phyloP scores from a whole-genome alignment of 2,329 filamentous ascomycete genomes.

The Thyridium curvatum region DNA sequence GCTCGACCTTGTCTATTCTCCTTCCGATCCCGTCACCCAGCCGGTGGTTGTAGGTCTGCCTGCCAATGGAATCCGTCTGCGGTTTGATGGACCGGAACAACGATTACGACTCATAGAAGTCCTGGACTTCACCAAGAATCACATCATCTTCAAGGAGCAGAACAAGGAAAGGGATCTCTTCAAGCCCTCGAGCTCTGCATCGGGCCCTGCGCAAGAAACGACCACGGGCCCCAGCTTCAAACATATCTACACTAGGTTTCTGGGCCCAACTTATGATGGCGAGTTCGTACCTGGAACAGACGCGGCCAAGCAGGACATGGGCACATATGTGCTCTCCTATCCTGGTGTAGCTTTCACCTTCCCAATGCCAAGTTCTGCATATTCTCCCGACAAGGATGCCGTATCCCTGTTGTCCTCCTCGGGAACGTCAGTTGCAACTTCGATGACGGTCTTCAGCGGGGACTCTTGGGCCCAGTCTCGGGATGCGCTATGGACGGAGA shows the following conservation, averaged over 20 bases:
- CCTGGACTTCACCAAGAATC: conserved; percentile 79
- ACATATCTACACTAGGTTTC: conserved; percentile 87
- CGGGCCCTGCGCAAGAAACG: conserved; percentile 10
- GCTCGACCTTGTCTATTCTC: conserved; percentile 76
- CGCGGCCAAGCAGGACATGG: conserved; percentile 46
- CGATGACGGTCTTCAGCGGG: conserved; percentile 88
- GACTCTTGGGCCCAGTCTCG: conserved; percentile 85
- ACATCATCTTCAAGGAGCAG: conserved; percentile 71
- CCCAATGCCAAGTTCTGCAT: conserved; percentile 65
- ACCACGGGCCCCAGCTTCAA: conserved; percentile 67
- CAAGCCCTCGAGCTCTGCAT: conserved; percentile 41
- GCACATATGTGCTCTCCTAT: conserved; percentile 87
- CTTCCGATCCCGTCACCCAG: conserved; percentile 64
- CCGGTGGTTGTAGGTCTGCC: conserved; percentile 73
- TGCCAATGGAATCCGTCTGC: conserved; percentile 79
- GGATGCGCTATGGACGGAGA: conserved; percentile 67
- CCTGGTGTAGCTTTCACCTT: conserved; percentile 94
- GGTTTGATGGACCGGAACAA: conserved; percentile 92
- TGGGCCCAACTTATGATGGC: conserved; percentile 89
- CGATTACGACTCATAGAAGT: conserved; percentile 87
- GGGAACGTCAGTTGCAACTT: conserved; percentile 67
- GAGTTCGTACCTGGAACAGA: conserved; percentile 71
- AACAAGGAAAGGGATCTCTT: conserved; percentile 65
- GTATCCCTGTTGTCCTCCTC: conserved; percentile 79
- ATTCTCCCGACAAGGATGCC: conserved; percentile 72